Conservation (phyloP, 805 yeast species). For the Lipomyces kockii region DNA sequence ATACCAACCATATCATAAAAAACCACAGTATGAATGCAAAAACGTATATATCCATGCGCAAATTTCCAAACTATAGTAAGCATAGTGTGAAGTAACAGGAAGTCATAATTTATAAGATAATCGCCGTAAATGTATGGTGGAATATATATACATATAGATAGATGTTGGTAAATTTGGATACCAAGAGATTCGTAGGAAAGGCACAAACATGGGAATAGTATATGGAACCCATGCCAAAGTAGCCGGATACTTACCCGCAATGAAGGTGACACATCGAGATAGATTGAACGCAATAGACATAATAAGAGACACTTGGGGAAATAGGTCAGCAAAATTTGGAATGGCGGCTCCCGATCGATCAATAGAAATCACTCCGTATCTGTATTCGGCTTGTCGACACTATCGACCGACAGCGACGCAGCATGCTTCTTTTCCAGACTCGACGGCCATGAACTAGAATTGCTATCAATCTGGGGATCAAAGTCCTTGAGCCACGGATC, state of each 20-base stretch:
- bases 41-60: not conserved
- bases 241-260: too few relatives aligned
- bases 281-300: too few relatives aligned
- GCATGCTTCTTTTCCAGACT: not conserved
- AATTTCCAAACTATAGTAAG: not conserved
- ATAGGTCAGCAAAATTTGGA: too few relatives aligned
- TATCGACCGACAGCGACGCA: not conserved
- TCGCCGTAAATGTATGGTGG: not conserved
- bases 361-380: not conserved
- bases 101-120: not conserved
- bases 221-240: too few relatives aligned
- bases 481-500: slow-evolving; percentile 67
- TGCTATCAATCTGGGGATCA: not conserved
- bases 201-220: too few relatives aligned
- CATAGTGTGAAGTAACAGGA: not conserved
- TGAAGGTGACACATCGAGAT: too few relatives aligned
- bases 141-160: not conserved
- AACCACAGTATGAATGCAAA: not conserved
- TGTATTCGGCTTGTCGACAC: not conserved
- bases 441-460: not conserved
- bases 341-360: too few relatives aligned
- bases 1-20: not conserved
- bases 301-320: too few relatives aligned
- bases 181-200: not conserved
- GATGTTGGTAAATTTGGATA: not conserved